A percentile compares a stretch with the other conserved stretches of the same genome.
Conservation (phyloP, 2,329 filamentous ascomycete genomes). For the Colletotrichum sp. region DNA sequence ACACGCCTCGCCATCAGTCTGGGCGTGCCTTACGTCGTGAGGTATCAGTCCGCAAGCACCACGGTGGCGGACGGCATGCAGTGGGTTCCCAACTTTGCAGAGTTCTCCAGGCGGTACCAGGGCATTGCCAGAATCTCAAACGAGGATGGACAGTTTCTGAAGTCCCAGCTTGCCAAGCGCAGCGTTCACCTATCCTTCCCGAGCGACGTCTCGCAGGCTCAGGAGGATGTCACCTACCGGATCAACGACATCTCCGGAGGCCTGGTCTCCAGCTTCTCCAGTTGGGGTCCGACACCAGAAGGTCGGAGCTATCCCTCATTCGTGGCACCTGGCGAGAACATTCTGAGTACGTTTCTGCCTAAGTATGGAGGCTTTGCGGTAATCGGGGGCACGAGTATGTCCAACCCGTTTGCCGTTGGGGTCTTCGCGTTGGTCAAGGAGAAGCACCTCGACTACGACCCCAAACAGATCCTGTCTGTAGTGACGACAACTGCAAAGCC, state of each 20-base stretch:
- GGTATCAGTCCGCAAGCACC: neutral
- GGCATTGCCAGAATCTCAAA: neutral
- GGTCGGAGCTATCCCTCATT: slow-evolving; percentile 22
- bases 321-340: slow-evolving; percentile 21
- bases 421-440: slow-evolving; percentile 16
- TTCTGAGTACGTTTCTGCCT: slow-evolving; percentile 17
- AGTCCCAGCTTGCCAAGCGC: neutral
- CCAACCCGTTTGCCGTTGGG: slow-evolving; percentile 16
- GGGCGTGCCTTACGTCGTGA: neutral
- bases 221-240: neutral
- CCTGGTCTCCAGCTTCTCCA: neutral
- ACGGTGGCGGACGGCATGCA: neutral
- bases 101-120: neutral
- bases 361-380: slow-evolving; percentile 16
- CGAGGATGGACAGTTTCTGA: neutral
- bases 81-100: neutral
- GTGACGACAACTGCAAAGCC: neutral
- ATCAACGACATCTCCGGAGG: neutral
- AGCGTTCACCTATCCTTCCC: neutral
- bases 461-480: neutral
- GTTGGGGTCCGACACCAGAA: slow-evolving; percentile 18
- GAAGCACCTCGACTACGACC: neutral
- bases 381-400: slow-evolving; percentile 22
- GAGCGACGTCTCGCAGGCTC: neutral
- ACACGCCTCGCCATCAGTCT: neutral